Conservation (phyloP, 2,329 filamentous ascomycete genomes). For the Pseudogymnoascus sp. region DNA sequence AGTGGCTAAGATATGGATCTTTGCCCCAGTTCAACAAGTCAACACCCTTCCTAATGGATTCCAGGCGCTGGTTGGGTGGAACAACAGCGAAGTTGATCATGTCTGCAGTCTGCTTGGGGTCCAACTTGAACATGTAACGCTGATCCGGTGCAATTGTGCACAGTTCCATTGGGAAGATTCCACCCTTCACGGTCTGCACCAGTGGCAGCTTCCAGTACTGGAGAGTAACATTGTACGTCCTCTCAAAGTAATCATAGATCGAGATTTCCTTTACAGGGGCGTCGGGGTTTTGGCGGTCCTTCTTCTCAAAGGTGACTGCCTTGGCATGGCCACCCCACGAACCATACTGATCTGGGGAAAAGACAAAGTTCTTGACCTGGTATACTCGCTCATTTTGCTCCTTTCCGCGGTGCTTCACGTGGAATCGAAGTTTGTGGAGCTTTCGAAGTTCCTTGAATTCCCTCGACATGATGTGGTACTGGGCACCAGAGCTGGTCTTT, state of each 20-base stretch:
- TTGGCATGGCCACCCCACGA: slow-evolving; percentile 40
- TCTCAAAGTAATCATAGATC: slow-evolving; percentile 47
- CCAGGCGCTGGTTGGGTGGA: slow-evolving; percentile 58
- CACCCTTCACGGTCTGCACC: slow-evolving; percentile 46
- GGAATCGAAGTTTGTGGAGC: slow-evolving; percentile 48
- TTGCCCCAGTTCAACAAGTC: slow-evolving; percentile 55
- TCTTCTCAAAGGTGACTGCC: slow-evolving; percentile 48
- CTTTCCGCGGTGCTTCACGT: slow-evolving; percentile 45
- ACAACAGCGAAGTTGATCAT: slow-evolving; percentile 96
- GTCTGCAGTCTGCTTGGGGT: slow-evolving; percentile 49
- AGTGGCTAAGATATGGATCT: slow-evolving; percentile 64
- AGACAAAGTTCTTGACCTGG: slow-evolving; percentile 44
- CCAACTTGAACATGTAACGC: slow-evolving; percentile 55
- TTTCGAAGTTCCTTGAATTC: slow-evolving; percentile 47
- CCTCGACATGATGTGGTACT: slow-evolving; percentile 32
- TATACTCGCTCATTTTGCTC: slow-evolving; percentile 40
- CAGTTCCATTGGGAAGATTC: slow-evolving; percentile 54
- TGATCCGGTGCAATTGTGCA: slow-evolving; percentile 46
- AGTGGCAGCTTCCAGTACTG: slow-evolving; percentile 44
- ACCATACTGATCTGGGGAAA: slow-evolving; percentile 31
- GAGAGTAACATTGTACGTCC: slow-evolving; percentile 46
- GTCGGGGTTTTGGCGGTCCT: slow-evolving; percentile 34
- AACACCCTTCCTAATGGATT: slow-evolving; percentile 61
- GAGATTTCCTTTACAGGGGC: slow-evolving; percentile 23
- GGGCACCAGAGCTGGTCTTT: slow-evolving; percentile 19